These are phyloP conservation scores for Eurotiales sp. DNA, from an alignment of 2,329 filamentous ascomycete species.

Conservation along the genomic window DNA sequence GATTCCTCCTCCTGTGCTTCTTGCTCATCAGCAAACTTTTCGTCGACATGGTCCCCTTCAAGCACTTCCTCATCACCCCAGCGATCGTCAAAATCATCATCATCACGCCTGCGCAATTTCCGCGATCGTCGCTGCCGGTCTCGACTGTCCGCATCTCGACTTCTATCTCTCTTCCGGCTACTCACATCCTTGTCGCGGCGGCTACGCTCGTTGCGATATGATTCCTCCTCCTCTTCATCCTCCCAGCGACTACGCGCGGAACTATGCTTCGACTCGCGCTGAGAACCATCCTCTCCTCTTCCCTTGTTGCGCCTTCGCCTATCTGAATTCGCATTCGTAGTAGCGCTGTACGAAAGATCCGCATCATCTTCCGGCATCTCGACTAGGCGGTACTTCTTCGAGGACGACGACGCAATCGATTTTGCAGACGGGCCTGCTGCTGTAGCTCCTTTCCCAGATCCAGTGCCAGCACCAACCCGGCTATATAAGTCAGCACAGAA, in stretches of 20 bases:
- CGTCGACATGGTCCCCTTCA: constrained; percentile 45
- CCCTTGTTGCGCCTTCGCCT: constrained; percentile 28
- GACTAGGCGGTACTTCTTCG: constrained; percentile 52
- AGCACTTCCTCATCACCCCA: constrained; percentile 73
- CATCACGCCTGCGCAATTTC: constrained; percentile 49
- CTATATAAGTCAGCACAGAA: constrained; percentile 49
- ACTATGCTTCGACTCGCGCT: constrained; percentile 8
- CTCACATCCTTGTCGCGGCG: constrained; percentile 31
- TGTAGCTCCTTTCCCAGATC: background rate
- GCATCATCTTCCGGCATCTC: constrained; percentile 49
- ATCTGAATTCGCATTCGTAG: constrained; percentile 33
- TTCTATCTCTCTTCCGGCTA: constrained; percentile 33
- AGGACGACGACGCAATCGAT: constrained; percentile 27
- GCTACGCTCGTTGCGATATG: constrained; percentile 16
- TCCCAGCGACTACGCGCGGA: constrained; percentile 17
- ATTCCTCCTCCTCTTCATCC: constrained; percentile 13
- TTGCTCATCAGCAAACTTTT: constrained; percentile 56
- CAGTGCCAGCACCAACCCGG: constrained; percentile 22
- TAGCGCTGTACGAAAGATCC: constrained; percentile 26
- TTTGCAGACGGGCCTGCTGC: background rate
- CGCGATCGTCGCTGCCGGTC: constrained; percentile 47
- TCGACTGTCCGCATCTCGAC: constrained; percentile 31
- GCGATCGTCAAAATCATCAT: constrained; percentile 67
- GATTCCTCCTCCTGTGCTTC: constrained; percentile 63
- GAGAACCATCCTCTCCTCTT: no score